phyloP scores from a whole-genome alignment of 202 grass and related monocot species.

The Zoysia matrella region DNA sequence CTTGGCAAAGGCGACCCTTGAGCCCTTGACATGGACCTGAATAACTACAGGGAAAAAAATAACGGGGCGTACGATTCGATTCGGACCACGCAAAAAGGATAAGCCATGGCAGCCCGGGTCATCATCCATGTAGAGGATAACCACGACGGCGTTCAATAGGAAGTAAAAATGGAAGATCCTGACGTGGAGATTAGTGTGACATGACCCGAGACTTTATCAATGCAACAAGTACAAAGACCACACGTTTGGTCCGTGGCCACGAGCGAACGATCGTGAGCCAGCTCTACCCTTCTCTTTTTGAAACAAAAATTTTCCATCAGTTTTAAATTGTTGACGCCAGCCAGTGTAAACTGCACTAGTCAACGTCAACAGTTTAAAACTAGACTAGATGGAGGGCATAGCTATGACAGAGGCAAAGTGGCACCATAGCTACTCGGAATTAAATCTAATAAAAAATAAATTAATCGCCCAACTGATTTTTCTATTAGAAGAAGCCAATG shows the following conservation, averaged over 20 bases:
- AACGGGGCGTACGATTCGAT: not conserved
- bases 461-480: not conserved
- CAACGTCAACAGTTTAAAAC: too few species aligned
- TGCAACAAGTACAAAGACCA: not conserved
- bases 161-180: not conserved
- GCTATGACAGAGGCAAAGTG: not conserved
- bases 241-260: not conserved
- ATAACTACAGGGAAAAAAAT: not conserved
- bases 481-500: not conserved
- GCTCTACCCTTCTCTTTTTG: not conserved
- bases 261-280: not conserved
- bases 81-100: not conserved
- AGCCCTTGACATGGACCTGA: not conserved
- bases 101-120: slow-evolving; percentile 2
- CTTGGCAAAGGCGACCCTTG: not conserved
- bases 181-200: slow-evolving; percentile 33
- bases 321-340: not conserved
- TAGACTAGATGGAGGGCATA: not conserved
- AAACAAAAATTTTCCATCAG: not conserved
- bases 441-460: not conserved
- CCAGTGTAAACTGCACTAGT: too few species aligned
- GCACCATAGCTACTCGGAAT: not conserved
- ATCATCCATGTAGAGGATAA: slow-evolving; percentile 2
- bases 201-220: not conserved
- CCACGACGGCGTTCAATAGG: not conserved